phyloP scores from a whole-genome alignment of 1,139 yeast species.

The Candida sp. region DNA sequence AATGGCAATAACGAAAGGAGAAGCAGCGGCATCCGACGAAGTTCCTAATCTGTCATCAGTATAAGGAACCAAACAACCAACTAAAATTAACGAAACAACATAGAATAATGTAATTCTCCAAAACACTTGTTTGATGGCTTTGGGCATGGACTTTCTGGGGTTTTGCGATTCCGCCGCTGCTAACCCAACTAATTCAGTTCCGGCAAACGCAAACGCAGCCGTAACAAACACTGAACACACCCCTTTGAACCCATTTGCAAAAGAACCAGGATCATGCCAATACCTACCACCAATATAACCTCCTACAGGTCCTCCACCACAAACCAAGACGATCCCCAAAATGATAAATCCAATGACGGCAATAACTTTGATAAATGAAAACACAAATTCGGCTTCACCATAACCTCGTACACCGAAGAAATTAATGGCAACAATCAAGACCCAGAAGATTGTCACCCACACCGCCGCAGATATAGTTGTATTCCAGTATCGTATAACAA shows the following conservation, averaged over 20 bases:
- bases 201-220: conserved; percentile 47
- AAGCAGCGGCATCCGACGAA: conserved; percentile 41
- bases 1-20: conserved; percentile 48
- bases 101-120: conserved; percentile 46
- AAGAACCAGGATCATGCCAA: conserved; percentile 66
- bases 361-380: conserved; percentile 57
- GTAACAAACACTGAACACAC: conserved; percentile 41
- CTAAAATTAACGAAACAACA: conserved; percentile 39
- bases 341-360: conserved; percentile 69
- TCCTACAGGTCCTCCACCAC: conserved; percentile 56
- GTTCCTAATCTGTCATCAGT: conserved; percentile 27
- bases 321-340: conserved; percentile 64
- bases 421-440: conserved; percentile 52
- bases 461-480: conserved; percentile 54
- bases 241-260: conserved; percentile 63
- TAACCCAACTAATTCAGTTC: conserved; percentile 45
- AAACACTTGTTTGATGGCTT: conserved; percentile 45
- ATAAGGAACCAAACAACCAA: conserved; percentile 44
- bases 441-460: conserved; percentile 68
- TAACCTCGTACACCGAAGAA: conserved; percentile 65
- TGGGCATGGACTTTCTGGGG: conserved; percentile 40
- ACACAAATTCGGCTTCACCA: conserved; percentile 68
- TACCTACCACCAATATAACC: conserved; percentile 56
- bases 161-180: conserved; percentile 42
- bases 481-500: conserved; percentile 71